These are phyloP conservation scores for Phytophthora melonis DNA, from an alignment of 352 stramenopile genomes.

Conservation along the genomic window DNA sequence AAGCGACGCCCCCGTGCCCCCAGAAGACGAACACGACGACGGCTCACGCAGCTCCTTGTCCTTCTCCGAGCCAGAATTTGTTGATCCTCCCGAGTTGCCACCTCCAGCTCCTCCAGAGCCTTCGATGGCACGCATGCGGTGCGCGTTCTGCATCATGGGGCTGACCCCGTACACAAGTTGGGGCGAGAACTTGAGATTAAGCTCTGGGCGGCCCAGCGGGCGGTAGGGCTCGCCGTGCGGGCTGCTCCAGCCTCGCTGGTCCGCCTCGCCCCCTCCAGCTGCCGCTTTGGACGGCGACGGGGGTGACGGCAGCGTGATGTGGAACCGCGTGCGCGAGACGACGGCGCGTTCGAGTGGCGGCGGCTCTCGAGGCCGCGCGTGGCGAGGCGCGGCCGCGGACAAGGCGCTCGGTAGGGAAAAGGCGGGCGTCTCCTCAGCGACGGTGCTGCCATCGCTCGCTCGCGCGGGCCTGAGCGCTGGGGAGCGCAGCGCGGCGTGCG, in stretches of 20 bases:
- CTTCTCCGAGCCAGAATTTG: constrained; percentile 23
- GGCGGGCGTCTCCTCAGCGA: neutral
- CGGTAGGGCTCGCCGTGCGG: constrained; percentile 76
- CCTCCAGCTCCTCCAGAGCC: neutral
- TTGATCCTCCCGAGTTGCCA: neutral
- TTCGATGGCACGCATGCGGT: constrained; percentile 38
- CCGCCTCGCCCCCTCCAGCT: neutral
- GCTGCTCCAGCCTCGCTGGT: constrained; percentile 71
- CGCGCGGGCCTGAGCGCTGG: constrained; percentile 4
- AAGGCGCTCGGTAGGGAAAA: neutral
- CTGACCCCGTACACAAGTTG: constrained; percentile 49
- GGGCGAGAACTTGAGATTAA: constrained; percentile 74
- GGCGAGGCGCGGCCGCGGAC: neutral
- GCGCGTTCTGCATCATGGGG: constrained; percentile 46
- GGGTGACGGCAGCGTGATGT: constrained; percentile 50
- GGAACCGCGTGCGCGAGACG: constrained; percentile 61
- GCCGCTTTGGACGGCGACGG: constrained; percentile 3
- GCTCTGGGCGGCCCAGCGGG: constrained; percentile 69
- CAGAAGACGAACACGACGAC: constrained; percentile 1
- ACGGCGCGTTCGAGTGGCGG: constrained; percentile 54
- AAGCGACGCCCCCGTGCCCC: constrained; percentile 2
- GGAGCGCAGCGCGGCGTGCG: constrained; percentile 2
- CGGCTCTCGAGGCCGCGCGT: constrained; percentile 15
- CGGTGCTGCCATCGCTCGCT: neutral
- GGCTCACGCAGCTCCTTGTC: constrained; percentile 23